phyloP scores from a whole-genome alignment of 1,139 yeast species.

The Blastobotrys capitulatus region DNA sequence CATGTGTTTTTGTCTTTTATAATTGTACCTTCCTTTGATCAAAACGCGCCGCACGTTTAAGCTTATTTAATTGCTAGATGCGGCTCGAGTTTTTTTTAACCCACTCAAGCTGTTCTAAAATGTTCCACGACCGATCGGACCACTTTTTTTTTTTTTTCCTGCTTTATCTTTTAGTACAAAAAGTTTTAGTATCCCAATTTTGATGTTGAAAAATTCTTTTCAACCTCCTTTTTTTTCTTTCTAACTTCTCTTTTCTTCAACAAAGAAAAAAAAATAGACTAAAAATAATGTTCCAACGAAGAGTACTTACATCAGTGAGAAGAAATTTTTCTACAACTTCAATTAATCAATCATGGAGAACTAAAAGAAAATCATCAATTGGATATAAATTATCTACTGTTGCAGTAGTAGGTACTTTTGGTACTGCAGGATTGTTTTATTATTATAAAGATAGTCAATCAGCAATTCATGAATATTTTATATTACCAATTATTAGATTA shows the following conservation, averaged over 20 bases:
- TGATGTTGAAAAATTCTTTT: background rate
- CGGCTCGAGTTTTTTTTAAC: too few species aligned
- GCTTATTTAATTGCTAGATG: too few species aligned
- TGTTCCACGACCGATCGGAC: too few species aligned
- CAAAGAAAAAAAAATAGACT: background rate
- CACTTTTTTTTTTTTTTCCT: too few species aligned
- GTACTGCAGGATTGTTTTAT: conserved; percentile 21
- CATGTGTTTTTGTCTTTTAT: too few species aligned
- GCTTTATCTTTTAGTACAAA: too few species aligned
- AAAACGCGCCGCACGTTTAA: too few species aligned
- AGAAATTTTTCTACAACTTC: background rate
- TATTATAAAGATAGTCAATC: conserved; percentile 74
- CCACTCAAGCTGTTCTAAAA: too few species aligned
- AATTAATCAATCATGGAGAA: background rate
- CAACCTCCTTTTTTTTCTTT: background rate
- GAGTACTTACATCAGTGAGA: background rate
- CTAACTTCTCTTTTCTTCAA: background rate
- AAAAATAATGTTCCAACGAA: background rate
- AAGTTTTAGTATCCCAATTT: too few species aligned
- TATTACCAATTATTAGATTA: conserved; percentile 71
- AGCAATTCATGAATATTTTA: conserved; percentile 70
- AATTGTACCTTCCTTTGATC: too few species aligned
- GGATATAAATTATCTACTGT: conserved; percentile 20
- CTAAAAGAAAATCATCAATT: conserved; percentile 14
- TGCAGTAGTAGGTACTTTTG: conserved; percentile 36